Base-by-base conservation (phyloP, 345 rosid genomes). In the Triadica sebifera region DNA sequence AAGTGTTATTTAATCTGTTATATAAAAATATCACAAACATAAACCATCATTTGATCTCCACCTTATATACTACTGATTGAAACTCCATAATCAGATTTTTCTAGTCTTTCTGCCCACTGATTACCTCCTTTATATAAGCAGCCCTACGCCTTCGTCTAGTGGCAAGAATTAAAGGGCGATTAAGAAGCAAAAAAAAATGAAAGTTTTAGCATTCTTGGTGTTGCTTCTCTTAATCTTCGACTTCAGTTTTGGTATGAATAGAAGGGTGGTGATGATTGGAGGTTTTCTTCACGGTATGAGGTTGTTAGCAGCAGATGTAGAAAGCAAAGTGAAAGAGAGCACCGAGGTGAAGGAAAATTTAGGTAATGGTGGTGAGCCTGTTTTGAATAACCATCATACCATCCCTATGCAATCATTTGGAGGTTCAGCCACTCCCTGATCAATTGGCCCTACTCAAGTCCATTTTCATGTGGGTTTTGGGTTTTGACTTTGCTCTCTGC, bases 81-180 rank as follows among this genome's bases (percentile, higher is more conserved):
- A 63, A 64, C 34, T 65, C 69, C 83, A 76, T 59, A 57, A 69
- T 70, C 66, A 50, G 53, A 81, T 73, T 73, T 70, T 70, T 69
- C 50, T 56, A 51, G 37, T 4, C 46, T 50, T 77, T 67, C 15
- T 37, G 22, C 80, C 67, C 38, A 67, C 65, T 43, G 25, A 38
- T 11, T 67, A 6, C 41, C 43, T 17, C 24, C n/a, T n/a, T n/a
- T n/a, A n/a, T n/a, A n/a, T n/a, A n/a, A 59, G 37, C 24, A 58
- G 2, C 55, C 37, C 41, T 45, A 16, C 4, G 8, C 46, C 64
- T 38, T 51, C 64, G 13, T 61, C 58, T 3, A 47, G 5, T 4
- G 6, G 22, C n/a, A 56, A 12, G 39, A 71, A 38, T 22, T 46
- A 17, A 57, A 24, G 8, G 67, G 5, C 9, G 43, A 4, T n/a